These are phyloP conservation scores for Podospora pseudopauciseta DNA, from an alignment of 495 filamentous ascomycete genomes.

Conservation along the genomic window DNA sequence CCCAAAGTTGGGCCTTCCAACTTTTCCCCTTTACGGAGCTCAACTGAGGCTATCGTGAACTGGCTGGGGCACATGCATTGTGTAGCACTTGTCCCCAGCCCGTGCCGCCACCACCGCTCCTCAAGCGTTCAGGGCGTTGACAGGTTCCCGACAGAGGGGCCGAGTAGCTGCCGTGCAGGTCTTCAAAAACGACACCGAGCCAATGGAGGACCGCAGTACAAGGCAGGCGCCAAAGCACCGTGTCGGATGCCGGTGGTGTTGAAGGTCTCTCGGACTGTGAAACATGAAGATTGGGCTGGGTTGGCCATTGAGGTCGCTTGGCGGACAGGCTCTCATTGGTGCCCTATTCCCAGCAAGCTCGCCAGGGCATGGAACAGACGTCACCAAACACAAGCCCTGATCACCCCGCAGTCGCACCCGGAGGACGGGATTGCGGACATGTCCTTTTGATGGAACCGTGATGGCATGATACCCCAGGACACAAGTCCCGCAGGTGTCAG, in stretches of 20 bases:
- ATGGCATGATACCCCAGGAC: background rate
- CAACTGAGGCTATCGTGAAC: constrained; percentile 18
- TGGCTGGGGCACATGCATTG: constrained; percentile 8
- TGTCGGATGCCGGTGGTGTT: constrained; percentile 3
- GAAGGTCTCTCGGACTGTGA: constrained; percentile 12
- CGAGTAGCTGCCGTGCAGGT: background rate
- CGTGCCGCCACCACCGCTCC: background rate
- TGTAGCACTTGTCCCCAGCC: background rate
- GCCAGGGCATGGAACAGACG: constrained; percentile 21
- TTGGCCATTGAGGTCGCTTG: constrained; percentile 19
- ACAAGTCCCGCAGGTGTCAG: constrained; percentile 9
- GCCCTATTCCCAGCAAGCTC: background rate
- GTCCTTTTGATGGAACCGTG: constrained; percentile 5
- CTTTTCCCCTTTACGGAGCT: constrained; percentile 17
- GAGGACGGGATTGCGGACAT: background rate
- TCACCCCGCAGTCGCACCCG: constrained; percentile 24
- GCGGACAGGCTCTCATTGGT: constrained; percentile 6
- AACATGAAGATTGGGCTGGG: constrained; percentile 10
- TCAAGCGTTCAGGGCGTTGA: background rate
- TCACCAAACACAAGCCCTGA: constrained; percentile 19
- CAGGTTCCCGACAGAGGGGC: background rate
- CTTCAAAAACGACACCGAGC: background rate
- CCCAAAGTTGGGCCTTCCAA: constrained; percentile 10
- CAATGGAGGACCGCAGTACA: background rate
- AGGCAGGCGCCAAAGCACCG: background rate